Percentiles rank a stretch among this genome's conserved stretches.
These are phyloP conservation scores for Cryphonectria carpinicola DNA, from an alignment of 2,329 filamentous ascomycete genomes.

Conservation along the genomic window DNA sequence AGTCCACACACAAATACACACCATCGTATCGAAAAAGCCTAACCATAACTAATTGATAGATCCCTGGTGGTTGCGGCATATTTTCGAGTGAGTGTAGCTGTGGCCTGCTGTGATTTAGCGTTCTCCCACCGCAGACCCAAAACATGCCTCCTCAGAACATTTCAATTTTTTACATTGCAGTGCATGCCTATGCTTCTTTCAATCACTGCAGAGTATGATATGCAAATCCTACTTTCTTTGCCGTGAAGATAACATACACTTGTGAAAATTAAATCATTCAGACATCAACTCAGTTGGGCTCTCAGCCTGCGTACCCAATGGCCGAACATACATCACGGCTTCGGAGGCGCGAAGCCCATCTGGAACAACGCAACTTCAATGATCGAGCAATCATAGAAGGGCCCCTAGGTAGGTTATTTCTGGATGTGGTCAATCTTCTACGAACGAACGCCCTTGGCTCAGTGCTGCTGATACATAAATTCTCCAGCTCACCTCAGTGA, in stretches of 20 bases:
- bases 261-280: neutral
- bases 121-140: neutral
- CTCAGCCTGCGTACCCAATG: neutral
- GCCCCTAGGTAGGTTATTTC: slow-evolving; percentile 18
- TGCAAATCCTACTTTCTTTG: neutral
- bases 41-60: neutral
- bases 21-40: neutral
- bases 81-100: neutral
- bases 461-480: slow-evolving; percentile 27
- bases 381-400: slow-evolving; percentile 23
- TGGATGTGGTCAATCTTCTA: too few relatives aligned
- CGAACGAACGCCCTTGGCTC: neutral
- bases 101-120: neutral
- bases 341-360: neutral
- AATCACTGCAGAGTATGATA: neutral
- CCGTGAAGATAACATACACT: neutral
- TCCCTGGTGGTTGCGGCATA: neutral
- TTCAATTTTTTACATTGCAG: neutral
- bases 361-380: slow-evolving; percentile 23
- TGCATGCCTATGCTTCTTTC: neutral
- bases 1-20: neutral
- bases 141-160: neutral
- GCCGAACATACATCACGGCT: neutral
- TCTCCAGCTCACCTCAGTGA: slow-evolving; percentile 43
- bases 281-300: neutral